Percentiles rank a stretch among this genome's conserved stretches.
Evolutionary conservation across 306 rosid species (phyloP).

Genomic region (Coriaria nepalensis): DNA sequence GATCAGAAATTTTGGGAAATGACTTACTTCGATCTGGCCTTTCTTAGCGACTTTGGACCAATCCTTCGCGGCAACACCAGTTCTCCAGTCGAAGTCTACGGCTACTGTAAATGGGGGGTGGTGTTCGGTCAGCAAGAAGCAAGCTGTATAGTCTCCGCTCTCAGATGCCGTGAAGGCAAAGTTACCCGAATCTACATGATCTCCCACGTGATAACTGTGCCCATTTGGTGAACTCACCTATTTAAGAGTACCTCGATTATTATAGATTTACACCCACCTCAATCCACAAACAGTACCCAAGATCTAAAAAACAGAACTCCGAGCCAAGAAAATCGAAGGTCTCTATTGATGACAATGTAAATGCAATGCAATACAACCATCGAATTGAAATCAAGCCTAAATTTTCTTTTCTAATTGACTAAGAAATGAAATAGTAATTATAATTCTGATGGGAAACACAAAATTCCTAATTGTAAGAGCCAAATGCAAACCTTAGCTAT

Average conservation of each 20-base stretch:
- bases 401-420: neutral
- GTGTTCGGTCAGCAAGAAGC: slow-evolving; percentile 56
- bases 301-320: slow-evolving; percentile 6
- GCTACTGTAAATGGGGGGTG: slow-evolving; percentile 25
- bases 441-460: too few relatives aligned
- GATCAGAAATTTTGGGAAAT: slow-evolving; percentile 1
- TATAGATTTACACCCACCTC: slow-evolving; percentile 19
- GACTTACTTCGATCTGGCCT: slow-evolving; percentile 78
- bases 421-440: neutral
- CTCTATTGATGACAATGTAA: too few relatives aligned
- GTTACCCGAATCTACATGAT: slow-evolving; percentile 53
- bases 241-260: slow-evolving; percentile 15
- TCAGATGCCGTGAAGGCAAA: slow-evolving; percentile 76
- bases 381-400: neutral
- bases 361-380: neutral
- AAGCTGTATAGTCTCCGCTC: slow-evolving; percentile 55
- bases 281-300: slow-evolving; percentile 1
- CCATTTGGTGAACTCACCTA: slow-evolving; percentile 71
- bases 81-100: slow-evolving; percentile 74
- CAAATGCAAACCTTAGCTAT: too few relatives aligned
- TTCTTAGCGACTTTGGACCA: slow-evolving; percentile 95
- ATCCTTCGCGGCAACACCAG: slow-evolving; percentile 75
- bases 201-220: slow-evolving; percentile 44
- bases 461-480: too few relatives aligned
- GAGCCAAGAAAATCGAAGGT: too few relatives aligned